Base-by-base conservation (phyloP, 1,284 basidiomycete genomes). In the Leccinum holopus region DNA sequence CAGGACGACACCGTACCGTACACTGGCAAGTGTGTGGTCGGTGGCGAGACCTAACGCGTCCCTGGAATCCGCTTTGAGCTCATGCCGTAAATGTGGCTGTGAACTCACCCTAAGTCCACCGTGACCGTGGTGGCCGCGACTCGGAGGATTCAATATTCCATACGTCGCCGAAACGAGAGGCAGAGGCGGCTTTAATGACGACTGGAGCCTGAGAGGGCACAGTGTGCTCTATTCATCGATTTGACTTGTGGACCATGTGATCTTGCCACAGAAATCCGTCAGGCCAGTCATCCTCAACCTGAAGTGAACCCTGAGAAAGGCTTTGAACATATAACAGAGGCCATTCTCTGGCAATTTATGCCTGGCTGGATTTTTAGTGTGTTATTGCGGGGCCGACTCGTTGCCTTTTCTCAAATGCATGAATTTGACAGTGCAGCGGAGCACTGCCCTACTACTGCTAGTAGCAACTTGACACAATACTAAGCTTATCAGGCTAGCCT, bases 41-140 rank as follows among this genome's bases (percentile, higher is more conserved):
- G 70, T 73, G 72, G 70, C 73, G 67, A 75, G 72, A 65, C 73
- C 63, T 62, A 56, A 55, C 61, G 71, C 71, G 73, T 65, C 61
- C 59, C 68, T 69, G 21, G 21, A 21, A 21, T 69, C 68, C 64
- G 51, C 61, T 70, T 72, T 55, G 62, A 56, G 69, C 32, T 28
- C 21, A 62, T 76, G 69, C 75, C 72, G 70, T 72, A 75, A 72
- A 64, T 49, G 73, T 75, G 73, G 71, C 71, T 72, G 71, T 75
- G 67, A 61, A 51, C 59, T 16, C 7, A 9, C 10, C 47, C 54
- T 25, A 30, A 14, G 25, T 16, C 21, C 44, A 30, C 28, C 28
- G 28, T 30, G 28, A 7, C 28, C 7, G 8, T 30, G 28, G 18
- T 49, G 49, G 49, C 14, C 12, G 49, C 25, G 49, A 28, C 28